Conservation (phyloP, 192 early-diverging fungal genomes). For the Coemansia sp. region DNA sequence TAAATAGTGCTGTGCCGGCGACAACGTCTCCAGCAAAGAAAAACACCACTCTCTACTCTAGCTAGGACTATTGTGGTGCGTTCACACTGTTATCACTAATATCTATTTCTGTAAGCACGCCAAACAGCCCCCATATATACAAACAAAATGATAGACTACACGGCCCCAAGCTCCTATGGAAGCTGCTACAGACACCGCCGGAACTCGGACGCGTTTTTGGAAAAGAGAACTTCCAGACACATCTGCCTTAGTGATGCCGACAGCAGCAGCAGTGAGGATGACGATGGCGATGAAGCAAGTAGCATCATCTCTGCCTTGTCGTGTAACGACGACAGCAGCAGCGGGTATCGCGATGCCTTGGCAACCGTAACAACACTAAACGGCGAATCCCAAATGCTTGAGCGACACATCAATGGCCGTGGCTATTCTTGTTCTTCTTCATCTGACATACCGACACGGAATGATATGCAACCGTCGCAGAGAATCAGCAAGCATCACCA, state of each 20-base stretch:
- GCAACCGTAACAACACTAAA: too few species aligned
- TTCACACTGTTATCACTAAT: not conserved
- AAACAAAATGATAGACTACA: not conserved
- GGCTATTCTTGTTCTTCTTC: too few species aligned
- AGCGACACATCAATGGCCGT: too few species aligned
- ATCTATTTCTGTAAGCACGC: not conserved
- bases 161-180: not conserved
- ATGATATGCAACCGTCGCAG: not conserved
- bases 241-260: slow-evolving; percentile 1
- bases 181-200: slow-evolving; percentile 38
- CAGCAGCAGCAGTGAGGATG: slow-evolving; percentile 15
- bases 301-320: not conserved
- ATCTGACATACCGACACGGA: not conserved
- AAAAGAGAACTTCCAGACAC: slow-evolving; percentile 15
- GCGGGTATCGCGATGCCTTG: too few species aligned
- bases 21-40: not conserved
- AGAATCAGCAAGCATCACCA: not conserved
- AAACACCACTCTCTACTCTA: not conserved
- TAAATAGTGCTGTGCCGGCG: slow-evolving; percentile 2
- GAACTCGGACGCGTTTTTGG: slow-evolving; percentile 35
- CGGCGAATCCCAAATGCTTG: too few species aligned
- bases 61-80: not conserved
- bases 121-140: not conserved
- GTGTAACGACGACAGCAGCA: not conserved
- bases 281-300: slow-evolving; percentile 6